These are phyloP conservation scores for Barnettozyma sucrosica DNA, from an alignment of 805 yeast genomes.

Conservation along the genomic window DNA sequence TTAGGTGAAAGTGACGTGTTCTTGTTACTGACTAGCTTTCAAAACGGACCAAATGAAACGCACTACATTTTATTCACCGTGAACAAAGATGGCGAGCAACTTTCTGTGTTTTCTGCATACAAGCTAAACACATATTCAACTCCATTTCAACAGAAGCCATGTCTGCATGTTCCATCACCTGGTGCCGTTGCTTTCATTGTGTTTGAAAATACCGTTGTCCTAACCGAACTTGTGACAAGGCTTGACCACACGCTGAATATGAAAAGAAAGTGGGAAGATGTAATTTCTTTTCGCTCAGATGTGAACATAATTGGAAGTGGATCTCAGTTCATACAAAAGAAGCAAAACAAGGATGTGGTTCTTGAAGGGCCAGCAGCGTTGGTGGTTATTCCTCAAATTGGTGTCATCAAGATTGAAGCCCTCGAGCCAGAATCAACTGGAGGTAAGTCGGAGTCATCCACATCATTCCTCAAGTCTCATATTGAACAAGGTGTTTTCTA, in stretches of 20 bases:
- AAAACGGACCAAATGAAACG: constrained; percentile 24
- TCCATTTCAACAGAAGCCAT: constrained; percentile 34
- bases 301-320: constrained; percentile 57
- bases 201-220: constrained; percentile 52
- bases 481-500: constrained; percentile 82
- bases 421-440: constrained; percentile 22
- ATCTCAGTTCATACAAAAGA: constrained; percentile 34
- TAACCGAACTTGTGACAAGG: constrained; percentile 51
- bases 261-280: constrained; percentile 74
- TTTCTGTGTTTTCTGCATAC: constrained; percentile 58
- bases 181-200: constrained; percentile 55
- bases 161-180: constrained; percentile 51
- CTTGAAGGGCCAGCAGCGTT: constrained; percentile 39
- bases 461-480: constrained; percentile 54
- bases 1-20: constrained; percentile 35
- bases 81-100: constrained; percentile 43
- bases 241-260: constrained; percentile 29
- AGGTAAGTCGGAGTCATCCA: constrained; percentile 17
- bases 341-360: constrained; percentile 20
- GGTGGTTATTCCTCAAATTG: constrained; percentile 47
- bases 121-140: constrained; percentile 46
- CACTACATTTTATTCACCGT: constrained; percentile 49
- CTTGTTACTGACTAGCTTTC: constrained; percentile 40
- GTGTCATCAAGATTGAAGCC: constrained; percentile 56
- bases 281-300: constrained; percentile 48